phyloP scores from a whole-genome alignment of 768 basidiomycete genomes.

The Trametes maxima region DNA sequence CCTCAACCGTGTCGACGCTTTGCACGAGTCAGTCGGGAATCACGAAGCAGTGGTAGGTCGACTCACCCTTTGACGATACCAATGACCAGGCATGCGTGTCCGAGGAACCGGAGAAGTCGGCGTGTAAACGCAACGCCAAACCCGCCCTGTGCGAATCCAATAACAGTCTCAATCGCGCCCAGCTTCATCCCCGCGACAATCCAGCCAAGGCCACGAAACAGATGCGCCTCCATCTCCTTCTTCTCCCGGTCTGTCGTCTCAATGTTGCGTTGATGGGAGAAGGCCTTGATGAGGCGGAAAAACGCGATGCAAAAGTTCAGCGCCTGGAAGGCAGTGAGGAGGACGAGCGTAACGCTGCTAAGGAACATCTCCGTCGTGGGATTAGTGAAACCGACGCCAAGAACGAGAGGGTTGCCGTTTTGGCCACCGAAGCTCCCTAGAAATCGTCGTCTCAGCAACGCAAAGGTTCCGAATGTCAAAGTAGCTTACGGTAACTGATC shows the following conservation, averaged over 20 bases:
- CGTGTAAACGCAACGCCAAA: constrained; percentile 59
- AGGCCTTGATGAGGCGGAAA: constrained; percentile 54
- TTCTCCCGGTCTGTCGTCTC: constrained; percentile 42
- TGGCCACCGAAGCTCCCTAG: constrained; percentile 11
- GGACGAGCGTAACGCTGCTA: constrained; percentile 58
- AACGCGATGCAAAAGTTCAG: constrained; percentile 60
- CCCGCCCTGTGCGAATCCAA: constrained; percentile 59
- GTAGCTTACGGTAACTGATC: constrained; percentile 54
- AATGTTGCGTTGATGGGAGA: constrained; percentile 54
- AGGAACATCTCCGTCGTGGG: constrained; percentile 55
- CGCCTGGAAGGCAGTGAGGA: constrained; percentile 60
- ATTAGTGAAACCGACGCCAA: constrained; percentile 46
- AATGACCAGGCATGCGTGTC: constrained; percentile 56
- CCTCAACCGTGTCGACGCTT: constrained; percentile 57
- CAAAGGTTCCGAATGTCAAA: not conserved
- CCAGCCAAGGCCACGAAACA: constrained; percentile 68
- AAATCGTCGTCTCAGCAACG: not conserved
- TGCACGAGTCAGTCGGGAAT: constrained; percentile 23
- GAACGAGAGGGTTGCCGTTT: constrained; percentile 1
- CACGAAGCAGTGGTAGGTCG: not conserved
- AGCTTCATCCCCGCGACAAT: constrained; percentile 60
- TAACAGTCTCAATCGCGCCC: constrained; percentile 62
- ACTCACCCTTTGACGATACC: constrained; percentile 69
- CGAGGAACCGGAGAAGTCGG: constrained; percentile 57
- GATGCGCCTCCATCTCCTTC: constrained; percentile 39